These are phyloP conservation scores for Thinopyrum elongatum DNA, from an alignment of 176 grass and related monocot genomes.

Conservation along the genomic window DNA sequence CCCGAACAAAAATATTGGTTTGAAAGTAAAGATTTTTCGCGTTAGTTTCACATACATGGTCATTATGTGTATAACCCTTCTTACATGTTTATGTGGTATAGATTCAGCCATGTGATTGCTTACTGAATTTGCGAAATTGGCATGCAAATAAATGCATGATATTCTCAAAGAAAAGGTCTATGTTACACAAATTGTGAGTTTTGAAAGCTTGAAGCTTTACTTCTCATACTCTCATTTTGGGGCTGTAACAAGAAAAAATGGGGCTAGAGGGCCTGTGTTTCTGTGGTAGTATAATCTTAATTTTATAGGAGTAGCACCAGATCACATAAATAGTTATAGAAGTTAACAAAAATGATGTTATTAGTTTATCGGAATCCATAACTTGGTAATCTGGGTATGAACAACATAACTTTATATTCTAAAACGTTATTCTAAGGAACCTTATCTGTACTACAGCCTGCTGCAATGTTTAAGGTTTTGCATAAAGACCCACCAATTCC, in stretches of 20 bases:
- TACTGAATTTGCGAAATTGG: constrained; percentile 5
- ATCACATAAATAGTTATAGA: background rate
- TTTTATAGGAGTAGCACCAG: background rate
- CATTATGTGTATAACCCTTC: background rate
- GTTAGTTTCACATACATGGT: background rate
- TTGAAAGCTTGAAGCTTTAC: constrained; percentile 2
- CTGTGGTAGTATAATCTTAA: constrained; percentile 15
- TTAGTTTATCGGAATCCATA: background rate
- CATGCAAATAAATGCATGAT: background rate
- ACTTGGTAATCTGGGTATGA: background rate
- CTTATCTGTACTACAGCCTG: constrained; percentile 45
- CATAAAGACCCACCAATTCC: constrained; percentile 70
- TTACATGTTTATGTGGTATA: background rate
- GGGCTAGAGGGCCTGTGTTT: background rate
- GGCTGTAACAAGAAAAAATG: background rate
- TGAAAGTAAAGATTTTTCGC: background rate
- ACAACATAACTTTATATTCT: background rate
- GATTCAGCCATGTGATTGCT: background rate
- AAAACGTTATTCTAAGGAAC: background rate
- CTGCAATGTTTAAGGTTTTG: constrained; percentile 96
- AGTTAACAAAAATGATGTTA: constrained; percentile 3
- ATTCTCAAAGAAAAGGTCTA: background rate
- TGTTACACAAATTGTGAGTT: background rate
- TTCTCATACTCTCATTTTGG: background rate
- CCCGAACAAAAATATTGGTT: constrained; percentile 14